Conservation (phyloP, 768 basidiomycete species). For the Serendipita indica region DNA sequence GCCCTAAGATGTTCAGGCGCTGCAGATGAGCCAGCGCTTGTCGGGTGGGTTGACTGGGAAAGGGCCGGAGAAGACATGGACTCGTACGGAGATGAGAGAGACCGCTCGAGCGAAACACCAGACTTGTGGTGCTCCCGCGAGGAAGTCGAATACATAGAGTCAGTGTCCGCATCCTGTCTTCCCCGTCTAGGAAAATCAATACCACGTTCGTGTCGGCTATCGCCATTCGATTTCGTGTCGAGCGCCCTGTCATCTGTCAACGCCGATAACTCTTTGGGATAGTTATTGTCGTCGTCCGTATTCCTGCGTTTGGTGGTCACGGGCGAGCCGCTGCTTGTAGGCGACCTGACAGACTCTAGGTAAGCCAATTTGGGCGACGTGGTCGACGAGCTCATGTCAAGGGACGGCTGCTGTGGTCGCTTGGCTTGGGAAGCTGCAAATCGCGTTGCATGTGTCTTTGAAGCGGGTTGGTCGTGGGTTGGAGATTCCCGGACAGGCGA, state of each 20-base stretch:
- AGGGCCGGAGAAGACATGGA: slow-evolving; percentile 2
- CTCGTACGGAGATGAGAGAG: slow-evolving; percentile 5
- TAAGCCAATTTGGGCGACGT: neutral
- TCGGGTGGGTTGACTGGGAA: neutral
- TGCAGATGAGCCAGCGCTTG: neutral
- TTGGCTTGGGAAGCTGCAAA: neutral
- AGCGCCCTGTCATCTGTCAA: neutral
- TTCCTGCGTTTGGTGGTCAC: too few species aligned
- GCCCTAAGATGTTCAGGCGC: neutral
- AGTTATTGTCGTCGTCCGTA: neutral
- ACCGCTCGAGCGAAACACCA: slow-evolving; percentile 5
- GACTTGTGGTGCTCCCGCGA: neutral
- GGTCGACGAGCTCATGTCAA: neutral
- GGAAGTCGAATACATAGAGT: slow-evolving; percentile 2
- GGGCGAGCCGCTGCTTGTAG: neutral
- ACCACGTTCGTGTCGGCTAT: neutral
- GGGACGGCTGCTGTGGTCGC: neutral
- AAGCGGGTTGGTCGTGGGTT: neutral
- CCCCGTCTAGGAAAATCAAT: slow-evolving; percentile 5
- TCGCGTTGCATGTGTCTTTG: neutral
- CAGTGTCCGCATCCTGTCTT: neutral
- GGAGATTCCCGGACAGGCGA: neutral
- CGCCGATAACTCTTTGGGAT: neutral
- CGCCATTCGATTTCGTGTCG: neutral
- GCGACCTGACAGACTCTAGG: neutral